Percentiles rank a stretch among this genome's conserved stretches.
phyloP scores from a whole-genome alignment of 2,329 filamentous ascomycete species.

The Penicillium hordei region DNA sequence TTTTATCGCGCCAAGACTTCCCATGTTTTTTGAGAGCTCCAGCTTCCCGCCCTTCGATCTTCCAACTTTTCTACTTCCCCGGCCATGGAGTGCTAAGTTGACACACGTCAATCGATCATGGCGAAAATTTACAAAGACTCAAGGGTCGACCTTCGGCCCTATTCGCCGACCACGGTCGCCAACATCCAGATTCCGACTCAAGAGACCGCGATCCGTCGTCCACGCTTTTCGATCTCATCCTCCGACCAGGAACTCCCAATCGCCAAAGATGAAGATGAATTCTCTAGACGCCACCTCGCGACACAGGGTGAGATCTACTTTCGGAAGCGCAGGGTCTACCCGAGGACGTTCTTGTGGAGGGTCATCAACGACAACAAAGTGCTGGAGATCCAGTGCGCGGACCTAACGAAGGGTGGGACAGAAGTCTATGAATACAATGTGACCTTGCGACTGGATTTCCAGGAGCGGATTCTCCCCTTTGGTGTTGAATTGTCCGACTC shows the following conservation, averaged over 20 bases:
- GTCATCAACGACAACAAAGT: slow-evolving; percentile 76
- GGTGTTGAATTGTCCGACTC: slow-evolving; percentile 83
- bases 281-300: slow-evolving; percentile 71
- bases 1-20: slow-evolving; percentile 34
- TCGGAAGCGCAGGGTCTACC: slow-evolving; percentile 70
- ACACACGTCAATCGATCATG: slow-evolving; percentile 50
- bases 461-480: slow-evolving; percentile 67
- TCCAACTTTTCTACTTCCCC: slow-evolving; percentile 17
- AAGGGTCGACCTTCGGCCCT: slow-evolving; percentile 75
- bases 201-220: slow-evolving; percentile 47
- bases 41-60: slow-evolving; percentile 33
- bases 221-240: slow-evolving; percentile 49
- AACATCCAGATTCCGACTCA: slow-evolving; percentile 64
- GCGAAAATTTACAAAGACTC: slow-evolving; percentile 81
- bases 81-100: slow-evolving; percentile 37
- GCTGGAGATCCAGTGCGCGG: slow-evolving; percentile 79
- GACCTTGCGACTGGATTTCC: slow-evolving; percentile 75
- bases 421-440: slow-evolving; percentile 67
- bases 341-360: slow-evolving; percentile 87
- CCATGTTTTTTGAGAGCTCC: slow-evolving; percentile 37
- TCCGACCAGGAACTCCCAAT: slow-evolving; percentile 40
- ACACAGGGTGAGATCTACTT: slow-evolving; percentile 81
- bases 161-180: slow-evolving; percentile 67
- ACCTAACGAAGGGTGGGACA: slow-evolving; percentile 69
- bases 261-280: slow-evolving; percentile 64